Conservation (phyloP, 352 stramenopile genomes). For the Phytophthora nicotianae region DNA sequence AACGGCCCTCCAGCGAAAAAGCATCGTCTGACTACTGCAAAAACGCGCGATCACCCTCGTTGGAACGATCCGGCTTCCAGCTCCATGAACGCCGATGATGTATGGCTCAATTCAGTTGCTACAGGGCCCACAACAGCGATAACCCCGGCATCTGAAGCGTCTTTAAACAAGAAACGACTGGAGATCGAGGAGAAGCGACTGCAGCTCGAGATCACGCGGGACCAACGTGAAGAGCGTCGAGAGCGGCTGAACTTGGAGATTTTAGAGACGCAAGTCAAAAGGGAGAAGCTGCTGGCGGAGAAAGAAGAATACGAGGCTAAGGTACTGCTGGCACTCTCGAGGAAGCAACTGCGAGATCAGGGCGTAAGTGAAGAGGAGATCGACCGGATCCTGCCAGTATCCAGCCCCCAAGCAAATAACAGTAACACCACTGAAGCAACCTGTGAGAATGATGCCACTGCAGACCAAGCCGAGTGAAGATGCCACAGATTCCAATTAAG, state of each 20-base stretch:
- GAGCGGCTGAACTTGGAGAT: slow-evolving; percentile 53
- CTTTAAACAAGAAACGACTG: slow-evolving; percentile 43
- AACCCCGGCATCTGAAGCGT: neutral
- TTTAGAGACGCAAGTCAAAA: slow-evolving; percentile 47
- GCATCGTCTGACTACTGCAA: slow-evolving; percentile 15
- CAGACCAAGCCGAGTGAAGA: neutral
- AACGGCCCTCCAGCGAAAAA: slow-evolving; percentile 32
- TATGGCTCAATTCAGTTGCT: slow-evolving; percentile 21
- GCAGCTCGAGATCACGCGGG: slow-evolving; percentile 48
- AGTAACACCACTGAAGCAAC: neutral
- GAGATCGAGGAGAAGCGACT: slow-evolving; percentile 70
- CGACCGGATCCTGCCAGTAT: slow-evolving; percentile 52
- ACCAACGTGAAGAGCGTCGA: slow-evolving; percentile 47
- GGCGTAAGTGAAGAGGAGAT: slow-evolving; percentile 59
- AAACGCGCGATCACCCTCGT: slow-evolving; percentile 1
- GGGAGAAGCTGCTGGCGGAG: slow-evolving; percentile 42
- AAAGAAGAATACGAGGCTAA: slow-evolving; percentile 52
- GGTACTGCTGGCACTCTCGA: slow-evolving; percentile 53
- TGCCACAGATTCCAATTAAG: neutral
- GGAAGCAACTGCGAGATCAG: slow-evolving; percentile 60
- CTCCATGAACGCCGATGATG: slow-evolving; percentile 27
- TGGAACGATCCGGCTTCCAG: neutral
- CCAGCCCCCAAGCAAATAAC: neutral
- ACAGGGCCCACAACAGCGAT: neutral
- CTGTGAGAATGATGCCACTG: neutral